Evolutionary conservation across 371 early-diverging fungal species (phyloP).

Genomic region (Capniomyces stellatus): DNA sequence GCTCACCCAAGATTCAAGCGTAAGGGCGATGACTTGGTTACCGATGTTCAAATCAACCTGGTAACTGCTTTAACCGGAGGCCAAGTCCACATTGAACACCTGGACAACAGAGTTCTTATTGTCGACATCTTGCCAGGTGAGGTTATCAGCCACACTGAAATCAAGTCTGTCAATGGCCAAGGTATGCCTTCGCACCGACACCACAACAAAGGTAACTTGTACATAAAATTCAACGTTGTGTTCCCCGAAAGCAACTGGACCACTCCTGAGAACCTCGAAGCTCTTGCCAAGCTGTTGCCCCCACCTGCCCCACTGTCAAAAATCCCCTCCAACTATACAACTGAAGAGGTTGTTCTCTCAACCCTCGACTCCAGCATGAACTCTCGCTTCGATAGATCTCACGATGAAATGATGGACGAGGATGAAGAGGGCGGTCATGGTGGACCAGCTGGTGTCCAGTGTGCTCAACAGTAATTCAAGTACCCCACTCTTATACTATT

Average conservation of each 20-base stretch:
- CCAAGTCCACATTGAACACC: slow-evolving; percentile 63
- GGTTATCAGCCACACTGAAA: slow-evolving; percentile 72
- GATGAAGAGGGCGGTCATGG: slow-evolving; percentile 52
- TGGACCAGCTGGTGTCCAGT: slow-evolving; percentile 76
- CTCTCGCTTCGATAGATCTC: not conserved
- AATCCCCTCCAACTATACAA: slow-evolving; percentile 26
- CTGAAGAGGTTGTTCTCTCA: slow-evolving; percentile 66
- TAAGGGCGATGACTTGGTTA: slow-evolving; percentile 67
- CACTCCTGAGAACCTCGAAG: slow-evolving; percentile 34
- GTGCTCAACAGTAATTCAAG: slow-evolving; percentile 80
- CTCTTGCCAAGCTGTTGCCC: slow-evolving; percentile 49
- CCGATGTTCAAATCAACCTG: slow-evolving; percentile 71
- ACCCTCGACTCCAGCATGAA: slow-evolving; percentile 40
- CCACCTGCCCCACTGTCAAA: slow-evolving; percentile 26
- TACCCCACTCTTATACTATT: no score
- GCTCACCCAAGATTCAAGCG: slow-evolving; percentile 74
- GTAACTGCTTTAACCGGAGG: slow-evolving; percentile 88
- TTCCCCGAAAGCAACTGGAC: slow-evolving; percentile 82
- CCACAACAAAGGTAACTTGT: slow-evolving; percentile 78
- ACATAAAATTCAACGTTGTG: slow-evolving; percentile 70
- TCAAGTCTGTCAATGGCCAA: slow-evolving; percentile 69
- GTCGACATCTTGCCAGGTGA: slow-evolving; percentile 77
- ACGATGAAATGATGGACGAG: slow-evolving; percentile 26
- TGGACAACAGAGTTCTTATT: slow-evolving; percentile 77
- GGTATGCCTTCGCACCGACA: slow-evolving; percentile 90